These are phyloP conservation scores for Turritis glabra DNA, from an alignment of 345 rosid genomes.

Conservation along the genomic window DNA sequence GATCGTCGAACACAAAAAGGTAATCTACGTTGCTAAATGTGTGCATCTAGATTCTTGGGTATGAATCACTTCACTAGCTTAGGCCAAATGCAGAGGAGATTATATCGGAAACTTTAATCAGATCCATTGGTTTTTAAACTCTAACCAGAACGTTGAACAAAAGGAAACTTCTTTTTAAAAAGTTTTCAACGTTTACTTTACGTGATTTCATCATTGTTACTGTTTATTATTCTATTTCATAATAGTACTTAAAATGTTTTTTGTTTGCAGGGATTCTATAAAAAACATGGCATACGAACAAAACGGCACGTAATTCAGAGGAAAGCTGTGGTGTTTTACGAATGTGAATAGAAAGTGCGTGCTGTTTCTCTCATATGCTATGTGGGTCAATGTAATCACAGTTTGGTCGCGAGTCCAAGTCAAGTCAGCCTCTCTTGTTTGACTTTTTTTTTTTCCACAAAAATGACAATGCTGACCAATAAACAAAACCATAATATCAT, in stretches of 20 bases:
- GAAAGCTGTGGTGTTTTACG: constrained; percentile 7
- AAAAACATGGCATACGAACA: background rate
- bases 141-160: constrained; percentile 2
- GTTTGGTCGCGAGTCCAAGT: constrained; percentile 12
- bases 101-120: background rate
- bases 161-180: background rate
- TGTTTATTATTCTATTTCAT: background rate
- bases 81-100: background rate
- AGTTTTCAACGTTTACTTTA: background rate
- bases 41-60: background rate
- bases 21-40: background rate
- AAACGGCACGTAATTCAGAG: constrained; percentile 4
- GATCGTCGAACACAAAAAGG: constrained; percentile 8
- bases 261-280: background rate
- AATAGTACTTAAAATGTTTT: background rate
- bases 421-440: constrained; percentile 20
- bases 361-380: background rate
- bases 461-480: background rate
- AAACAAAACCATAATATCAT: background rate
- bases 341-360: background rate
- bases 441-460: background rate
- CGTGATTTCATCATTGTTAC: constrained; percentile 20
- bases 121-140: background rate
- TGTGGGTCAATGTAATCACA: background rate
- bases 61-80: constrained; percentile 2